A percentile compares a stretch with the other conserved stretches of the same genome.
Conservation (phyloP, 2,329 filamentous ascomycete species). For the Aspergillus ibericus region DNA sequence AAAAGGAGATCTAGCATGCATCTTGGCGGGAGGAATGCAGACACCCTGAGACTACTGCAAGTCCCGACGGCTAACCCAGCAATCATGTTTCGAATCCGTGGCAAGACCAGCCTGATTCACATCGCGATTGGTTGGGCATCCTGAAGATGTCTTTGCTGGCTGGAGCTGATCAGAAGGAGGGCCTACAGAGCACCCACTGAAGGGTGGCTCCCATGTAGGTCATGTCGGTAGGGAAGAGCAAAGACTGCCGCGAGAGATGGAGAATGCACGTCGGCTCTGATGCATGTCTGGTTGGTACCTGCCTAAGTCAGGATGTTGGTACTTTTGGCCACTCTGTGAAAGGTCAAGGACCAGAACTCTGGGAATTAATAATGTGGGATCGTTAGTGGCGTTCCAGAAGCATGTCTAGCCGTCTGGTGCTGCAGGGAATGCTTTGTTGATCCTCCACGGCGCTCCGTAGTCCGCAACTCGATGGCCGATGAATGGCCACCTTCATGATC, state of each 20-base stretch:
- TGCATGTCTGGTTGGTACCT: neutral
- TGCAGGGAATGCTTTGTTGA: constrained; percentile 18
- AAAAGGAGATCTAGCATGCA: constrained; percentile 9
- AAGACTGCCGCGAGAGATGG: neutral
- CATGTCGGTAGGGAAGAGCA: neutral
- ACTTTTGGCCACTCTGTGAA: neutral
- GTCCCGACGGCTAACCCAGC: constrained; percentile 8
- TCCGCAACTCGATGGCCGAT: neutral
- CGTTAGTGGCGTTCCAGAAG: constrained; percentile 17
- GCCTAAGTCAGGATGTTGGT: neutral
- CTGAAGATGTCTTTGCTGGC: neutral
- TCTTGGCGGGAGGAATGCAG: constrained; percentile 12
- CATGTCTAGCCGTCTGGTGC: constrained; percentile 12
- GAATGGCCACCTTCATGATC: neutral
- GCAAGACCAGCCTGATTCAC: constrained; percentile 5
- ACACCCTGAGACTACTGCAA: constrained; percentile 15
- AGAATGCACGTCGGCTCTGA: neutral
- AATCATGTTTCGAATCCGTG: constrained; percentile 8
- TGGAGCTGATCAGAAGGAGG: neutral
- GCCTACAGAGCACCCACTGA: neutral
- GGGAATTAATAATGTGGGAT: constrained; percentile 5
- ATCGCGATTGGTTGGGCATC: neutral
- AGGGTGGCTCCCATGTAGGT: neutral
- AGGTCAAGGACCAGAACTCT: neutral
- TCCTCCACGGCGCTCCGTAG: constrained; percentile 12